These are phyloP conservation scores for Sphaceloma murrayae DNA, from an alignment of 2,329 filamentous ascomycete species.

Conservation along the genomic window DNA sequence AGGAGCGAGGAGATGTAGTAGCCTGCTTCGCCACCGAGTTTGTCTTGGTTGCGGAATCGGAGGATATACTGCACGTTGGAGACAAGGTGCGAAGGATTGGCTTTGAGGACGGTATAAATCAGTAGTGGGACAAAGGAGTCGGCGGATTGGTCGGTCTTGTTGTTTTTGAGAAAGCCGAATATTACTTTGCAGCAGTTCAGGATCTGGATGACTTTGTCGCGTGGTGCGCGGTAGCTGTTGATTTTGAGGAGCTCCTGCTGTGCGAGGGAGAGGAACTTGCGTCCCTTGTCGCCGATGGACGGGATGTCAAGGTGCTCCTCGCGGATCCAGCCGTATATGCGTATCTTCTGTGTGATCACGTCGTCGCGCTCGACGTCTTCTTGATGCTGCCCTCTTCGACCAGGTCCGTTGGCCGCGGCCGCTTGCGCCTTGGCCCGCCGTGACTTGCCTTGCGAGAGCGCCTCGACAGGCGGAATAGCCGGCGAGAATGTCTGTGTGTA, in stretches of 20 bases:
- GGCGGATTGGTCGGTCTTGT: slow-evolving; percentile 86
- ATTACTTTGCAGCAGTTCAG: slow-evolving; percentile 99
- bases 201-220: slow-evolving; percentile 97
- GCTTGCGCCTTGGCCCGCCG: slow-evolving; percentile 45
- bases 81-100: slow-evolving; percentile 88
- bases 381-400: slow-evolving; percentile 89
- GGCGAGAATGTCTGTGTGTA: slow-evolving; percentile 96
- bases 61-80: slow-evolving; percentile 98
- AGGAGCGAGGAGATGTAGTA: slow-evolving; percentile 95
- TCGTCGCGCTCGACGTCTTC: slow-evolving; percentile 96
- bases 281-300: slow-evolving; percentile 72
- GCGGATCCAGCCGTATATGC: slow-evolving; percentile 89
- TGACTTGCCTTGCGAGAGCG: slow-evolving; percentile 57
- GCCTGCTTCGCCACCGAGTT: slow-evolving; percentile 91
- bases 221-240: slow-evolving; percentile 88
- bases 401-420: slow-evolving; percentile 52
- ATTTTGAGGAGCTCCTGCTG: slow-evolving; percentile 95
- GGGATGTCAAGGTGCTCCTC: slow-evolving; percentile 92
- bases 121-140: slow-evolving; percentile 92
- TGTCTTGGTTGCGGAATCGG: slow-evolving; percentile 93
- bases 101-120: slow-evolving; percentile 90
- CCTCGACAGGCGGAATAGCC: slow-evolving; percentile 72
- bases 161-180: slow-evolving; percentile 85
- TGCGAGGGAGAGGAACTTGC: slow-evolving; percentile 76
- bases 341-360: slow-evolving; percentile 90